These are phyloP conservation scores for Tuber calosporum DNA, from an alignment of 495 filamentous ascomycete species.

Conservation along the genomic window DNA sequence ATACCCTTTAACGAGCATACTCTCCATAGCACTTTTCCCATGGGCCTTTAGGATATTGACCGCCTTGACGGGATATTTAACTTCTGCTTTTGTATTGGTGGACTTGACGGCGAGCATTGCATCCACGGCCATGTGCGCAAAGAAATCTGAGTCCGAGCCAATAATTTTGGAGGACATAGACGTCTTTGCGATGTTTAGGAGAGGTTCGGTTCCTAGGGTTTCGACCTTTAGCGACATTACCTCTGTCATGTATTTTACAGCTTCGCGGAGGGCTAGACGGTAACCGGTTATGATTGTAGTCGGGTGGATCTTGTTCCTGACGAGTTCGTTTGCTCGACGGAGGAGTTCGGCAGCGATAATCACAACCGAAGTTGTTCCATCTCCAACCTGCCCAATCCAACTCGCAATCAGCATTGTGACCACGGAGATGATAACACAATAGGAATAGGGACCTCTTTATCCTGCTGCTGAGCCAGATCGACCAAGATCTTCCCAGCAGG, in stretches of 20 bases:
- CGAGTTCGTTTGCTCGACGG: constrained; percentile 87
- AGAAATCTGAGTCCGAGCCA: constrained; percentile 91
- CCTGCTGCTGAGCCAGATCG: constrained; percentile 94
- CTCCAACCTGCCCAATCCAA: constrained; percentile 57
- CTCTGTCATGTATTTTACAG: constrained; percentile 97
- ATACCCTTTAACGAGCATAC: constrained; percentile 88
- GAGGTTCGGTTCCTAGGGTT: constrained; percentile 74
- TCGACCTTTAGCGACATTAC: constrained; percentile 95
- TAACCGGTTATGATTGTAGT: constrained; percentile 99
- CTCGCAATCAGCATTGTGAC: constrained; percentile 10
- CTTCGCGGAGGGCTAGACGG: constrained; percentile 87
- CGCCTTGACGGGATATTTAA: constrained; percentile 97
- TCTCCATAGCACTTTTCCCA: constrained; percentile 84
- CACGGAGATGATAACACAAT: constrained; percentile 5
- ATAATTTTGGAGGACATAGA: constrained; percentile 99
- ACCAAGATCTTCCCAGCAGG: constrained; percentile 98
- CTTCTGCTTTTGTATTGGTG: constrained; percentile 77
- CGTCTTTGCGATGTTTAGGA: constrained; percentile 93
- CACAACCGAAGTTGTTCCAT: constrained; percentile 96
- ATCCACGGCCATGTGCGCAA: constrained; percentile 92
- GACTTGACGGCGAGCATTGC: constrained; percentile 93
- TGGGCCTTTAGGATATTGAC: constrained; percentile 98
- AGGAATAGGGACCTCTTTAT: constrained; percentile 65
- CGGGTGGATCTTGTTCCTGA: constrained; percentile 99
- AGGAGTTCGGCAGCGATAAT: constrained; percentile 95